Base-by-base conservation (phyloP, 345 rosid species). In the Populus ilicifolia region DNA sequence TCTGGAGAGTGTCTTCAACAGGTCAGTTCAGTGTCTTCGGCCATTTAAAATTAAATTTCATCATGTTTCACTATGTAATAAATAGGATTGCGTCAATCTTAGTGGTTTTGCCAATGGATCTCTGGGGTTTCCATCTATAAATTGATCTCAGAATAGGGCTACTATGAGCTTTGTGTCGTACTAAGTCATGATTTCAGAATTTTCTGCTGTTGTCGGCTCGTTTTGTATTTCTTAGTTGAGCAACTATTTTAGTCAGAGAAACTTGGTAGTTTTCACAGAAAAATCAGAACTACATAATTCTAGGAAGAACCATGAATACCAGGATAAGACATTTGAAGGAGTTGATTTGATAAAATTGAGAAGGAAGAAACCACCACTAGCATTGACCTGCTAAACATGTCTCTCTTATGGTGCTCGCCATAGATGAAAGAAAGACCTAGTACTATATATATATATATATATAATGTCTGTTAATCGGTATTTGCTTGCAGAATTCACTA, bases 1-100 rank as follows among this genome's bases (percentile, higher is more conserved):
- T 36, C 62, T 86, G 59, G 85, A 86, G 62, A 83, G 80, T 67
- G 59, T 88, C 69, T 88, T 86, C 84, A 86, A 86, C 75, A 84
- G 86, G 90, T 88, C 59, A 70, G 69, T 10, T 77, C 36, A 56
- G 48, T 71, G 3, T 59, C 25, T 33, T 9, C 9, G 54, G 43
- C 52, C 30, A 79, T 44, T 52, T 69, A 21, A 38, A 44, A 14
- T 16, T 2, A 71, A 67, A 67, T 41, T 66, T 17, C 8, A 70
- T 59, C 21, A 9, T 35, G 33, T 25, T 54, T 69, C 9, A 4
- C 17, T 39, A 74, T 67, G 62, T 36, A 4, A 14, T 43, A 63
- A 44, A 33, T 44, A 39, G 44, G 30, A 43, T 21, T 38, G 29
- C 39, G 20, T 33, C 12, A 33, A 0, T 25, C 54, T 69, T n/a